Evolutionary conservation across 768 basidiomycete genomes (phyloP), one percentile per base, ranked within the genome.

Genomic region (Leccinum imitatum): DNA sequence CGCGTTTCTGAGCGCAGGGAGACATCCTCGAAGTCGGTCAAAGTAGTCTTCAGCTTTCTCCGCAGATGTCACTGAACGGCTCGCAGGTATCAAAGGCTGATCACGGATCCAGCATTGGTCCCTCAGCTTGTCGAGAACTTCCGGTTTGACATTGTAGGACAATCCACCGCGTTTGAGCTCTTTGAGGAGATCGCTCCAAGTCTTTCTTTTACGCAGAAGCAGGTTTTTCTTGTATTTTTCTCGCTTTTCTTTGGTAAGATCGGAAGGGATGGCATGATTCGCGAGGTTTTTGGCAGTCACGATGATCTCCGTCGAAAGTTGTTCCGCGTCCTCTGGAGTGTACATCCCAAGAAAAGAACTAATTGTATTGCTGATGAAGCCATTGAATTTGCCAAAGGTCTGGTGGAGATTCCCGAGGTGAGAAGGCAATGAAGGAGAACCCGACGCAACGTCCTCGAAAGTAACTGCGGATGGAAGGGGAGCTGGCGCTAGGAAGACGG

Each of bases 161-260:
- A 98, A 80, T 19, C 97, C 97, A 19, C 84, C 78, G 2, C 83
- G 81, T 71, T 91, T 91, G 56, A 97, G 77, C 68, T 95, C 93
- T 73, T 94, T 96, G 62, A 97, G 77, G 19, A 97, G 78, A 69
- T 98, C 95, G 27, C 89, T 87, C 84, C 89, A 93, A 1, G 95
- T 95, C 69, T 91, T 92, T 62, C 90, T 80, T 77, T 98, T 99
- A 52, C 92, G 84, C 4, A 84, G 83, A 44, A 90, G 78, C 10
- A 98, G 74, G 21, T 86, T 84, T 71, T 95, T 95, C 56, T 75
- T 80, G 64, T 81, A 83, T 75, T 85, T 91, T 60, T 76, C 83
- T 60, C 79, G 84, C 65, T 77, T 82, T 56, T 85, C 83, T 57
- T 72, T 73, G 11, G 76, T 72, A 37, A 77, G 70, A 17, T 78